phyloP scores from a whole-genome alignment of 768 basidiomycete genomes.

The Pleurotus tuoliensis region DNA sequence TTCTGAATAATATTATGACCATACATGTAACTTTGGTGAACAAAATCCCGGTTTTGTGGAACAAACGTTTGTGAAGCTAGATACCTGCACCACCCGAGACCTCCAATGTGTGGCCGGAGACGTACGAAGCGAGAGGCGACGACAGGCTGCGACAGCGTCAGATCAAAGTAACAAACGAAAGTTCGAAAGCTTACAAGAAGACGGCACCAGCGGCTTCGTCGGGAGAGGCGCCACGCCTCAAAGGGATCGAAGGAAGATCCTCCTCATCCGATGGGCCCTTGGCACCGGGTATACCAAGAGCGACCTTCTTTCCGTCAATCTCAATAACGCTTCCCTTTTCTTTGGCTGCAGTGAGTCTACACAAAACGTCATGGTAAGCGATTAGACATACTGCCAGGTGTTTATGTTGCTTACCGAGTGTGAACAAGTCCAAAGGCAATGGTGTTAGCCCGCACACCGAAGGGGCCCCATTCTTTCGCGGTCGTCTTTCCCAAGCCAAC shows the following conservation, averaged over 20 bases:
- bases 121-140: constrained; percentile 75
- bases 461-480: constrained; percentile 84
- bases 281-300: constrained; percentile 71
- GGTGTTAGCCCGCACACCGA: constrained; percentile 79
- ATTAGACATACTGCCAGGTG: background rate
- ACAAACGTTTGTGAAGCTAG: constrained; percentile 22
- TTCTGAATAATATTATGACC: background rate
- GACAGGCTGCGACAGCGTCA: constrained; percentile 64
- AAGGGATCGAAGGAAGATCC: constrained; percentile 48
- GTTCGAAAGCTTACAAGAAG: constrained; percentile 59
- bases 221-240: constrained; percentile 59
- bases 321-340: constrained; percentile 73
- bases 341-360: constrained; percentile 73
- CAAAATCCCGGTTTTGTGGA: background rate
- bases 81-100: constrained; percentile 82
- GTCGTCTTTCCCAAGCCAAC: constrained; percentile 82
- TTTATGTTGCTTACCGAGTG: constrained; percentile 48
- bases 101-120: constrained; percentile 80
- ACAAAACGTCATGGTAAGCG: background rate
- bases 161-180: too few relatives aligned
- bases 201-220: constrained; percentile 77
- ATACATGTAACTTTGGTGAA: background rate
- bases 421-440: constrained; percentile 76
- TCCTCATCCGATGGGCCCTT: constrained; percentile 31
- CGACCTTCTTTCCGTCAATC: constrained; percentile 80